A percentile compares a stretch with the other conserved stretches of the same genome.
Conservation (phyloP, 441 rosid genomes). For the Arabidopsis lyrata region DNA sequence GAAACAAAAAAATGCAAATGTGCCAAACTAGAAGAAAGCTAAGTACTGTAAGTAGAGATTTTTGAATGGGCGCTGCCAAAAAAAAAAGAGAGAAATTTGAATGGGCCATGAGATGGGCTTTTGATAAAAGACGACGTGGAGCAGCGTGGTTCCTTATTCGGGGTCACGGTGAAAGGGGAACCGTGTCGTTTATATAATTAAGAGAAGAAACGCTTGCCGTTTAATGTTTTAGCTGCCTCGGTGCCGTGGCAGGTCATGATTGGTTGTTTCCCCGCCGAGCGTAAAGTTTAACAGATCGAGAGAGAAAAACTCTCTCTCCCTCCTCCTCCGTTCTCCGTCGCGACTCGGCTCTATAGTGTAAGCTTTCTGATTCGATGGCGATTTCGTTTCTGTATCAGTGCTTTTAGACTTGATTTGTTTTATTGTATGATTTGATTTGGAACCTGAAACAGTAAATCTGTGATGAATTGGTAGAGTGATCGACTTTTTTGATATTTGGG, state of each 20-base stretch:
- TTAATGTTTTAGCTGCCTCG: background rate
- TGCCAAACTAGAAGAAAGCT: background rate
- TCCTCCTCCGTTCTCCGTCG: constrained; percentile 32
- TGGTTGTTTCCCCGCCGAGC: background rate
- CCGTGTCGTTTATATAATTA: background rate
- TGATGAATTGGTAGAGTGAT: too few relatives aligned
- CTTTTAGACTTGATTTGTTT: background rate
- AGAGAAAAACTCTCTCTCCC: background rate
- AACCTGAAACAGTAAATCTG: too few relatives aligned
- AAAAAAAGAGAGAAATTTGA: too few relatives aligned
- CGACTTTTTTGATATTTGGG: background rate
- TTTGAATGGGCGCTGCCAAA: too few relatives aligned
- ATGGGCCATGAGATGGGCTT: constrained; percentile 32
- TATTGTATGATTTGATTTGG: background rate
- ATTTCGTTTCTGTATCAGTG: background rate
- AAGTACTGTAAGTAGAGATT: too few relatives aligned
- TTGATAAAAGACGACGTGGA: background rate
- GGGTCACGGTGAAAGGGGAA: background rate
- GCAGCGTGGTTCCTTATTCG: background rate
- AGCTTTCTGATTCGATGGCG: constrained; percentile 19
- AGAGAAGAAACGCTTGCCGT: constrained; percentile 29
- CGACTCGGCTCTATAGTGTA: constrained; percentile 32
- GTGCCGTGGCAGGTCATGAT: constrained; percentile 17
- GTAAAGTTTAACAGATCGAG: background rate
- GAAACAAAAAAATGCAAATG: background rate